phyloP scores from a whole-genome alignment of 352 stramenopile genomes.

The Ophiocytium majus region DNA sequence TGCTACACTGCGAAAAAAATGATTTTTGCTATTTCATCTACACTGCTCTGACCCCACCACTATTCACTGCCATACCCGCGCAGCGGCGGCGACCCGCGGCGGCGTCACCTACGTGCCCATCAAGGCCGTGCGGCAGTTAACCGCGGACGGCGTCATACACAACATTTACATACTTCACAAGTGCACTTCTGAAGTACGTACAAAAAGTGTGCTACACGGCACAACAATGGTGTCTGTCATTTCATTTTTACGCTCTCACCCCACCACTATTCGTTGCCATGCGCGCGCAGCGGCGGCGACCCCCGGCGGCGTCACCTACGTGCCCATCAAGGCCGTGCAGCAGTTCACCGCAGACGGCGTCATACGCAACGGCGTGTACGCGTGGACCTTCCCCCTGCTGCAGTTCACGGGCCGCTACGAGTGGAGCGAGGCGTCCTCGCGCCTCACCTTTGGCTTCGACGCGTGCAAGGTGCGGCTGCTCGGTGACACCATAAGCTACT shows the following conservation, averaged over 20 bases:
- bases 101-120: background rate
- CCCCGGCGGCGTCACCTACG: background rate
- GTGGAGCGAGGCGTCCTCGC: slow-evolving; percentile 38
- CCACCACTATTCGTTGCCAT: no score
- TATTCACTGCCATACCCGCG: no score
- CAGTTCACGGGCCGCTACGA: slow-evolving; percentile 47
- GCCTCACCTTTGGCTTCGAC: slow-evolving; percentile 49
- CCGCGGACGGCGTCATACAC: slow-evolving; percentile 38
- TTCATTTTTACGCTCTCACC: no score
- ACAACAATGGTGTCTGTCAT: no score
- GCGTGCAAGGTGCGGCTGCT: slow-evolving; percentile 2
- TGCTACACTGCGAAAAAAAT: no score
- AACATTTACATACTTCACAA: no score
- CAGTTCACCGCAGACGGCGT: slow-evolving; percentile 46
- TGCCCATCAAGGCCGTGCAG: slow-evolving; percentile 26
- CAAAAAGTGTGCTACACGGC: no score
- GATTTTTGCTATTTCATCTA: no score
- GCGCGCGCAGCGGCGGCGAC: background rate
- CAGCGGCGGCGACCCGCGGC: background rate
- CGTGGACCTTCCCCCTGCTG: slow-evolving; percentile 38
- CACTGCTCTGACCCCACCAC: no score
- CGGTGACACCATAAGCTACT: no score
- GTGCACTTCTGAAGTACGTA: no score
- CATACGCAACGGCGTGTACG: slow-evolving; percentile 51
- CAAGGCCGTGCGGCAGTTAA: slow-evolving; percentile 30